These are phyloP conservation scores for Termitomyces sp. DNA, from an alignment of 768 basidiomycete species.

Conservation along the genomic window DNA sequence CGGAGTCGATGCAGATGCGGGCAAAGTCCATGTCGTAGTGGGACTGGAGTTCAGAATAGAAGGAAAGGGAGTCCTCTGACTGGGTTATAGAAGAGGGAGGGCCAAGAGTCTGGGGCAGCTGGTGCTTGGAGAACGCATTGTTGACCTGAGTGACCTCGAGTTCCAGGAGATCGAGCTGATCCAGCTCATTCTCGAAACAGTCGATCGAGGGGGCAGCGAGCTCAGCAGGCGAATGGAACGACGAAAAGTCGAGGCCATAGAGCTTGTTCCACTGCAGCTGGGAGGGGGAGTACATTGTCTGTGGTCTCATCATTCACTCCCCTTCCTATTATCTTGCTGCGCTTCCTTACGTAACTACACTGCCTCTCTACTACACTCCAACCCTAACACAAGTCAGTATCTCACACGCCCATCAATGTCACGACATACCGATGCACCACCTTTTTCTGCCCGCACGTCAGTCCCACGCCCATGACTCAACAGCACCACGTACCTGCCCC, in stretches of 20 bases:
- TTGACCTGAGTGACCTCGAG: slow-evolving; percentile 60
- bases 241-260: slow-evolving; percentile 58
- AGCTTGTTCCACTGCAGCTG: slow-evolving; percentile 1
- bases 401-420: background rate
- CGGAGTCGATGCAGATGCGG: slow-evolving; percentile 45
- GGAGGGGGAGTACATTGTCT: slow-evolving; percentile 12
- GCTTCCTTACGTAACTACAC: background rate
- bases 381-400: slow-evolving; percentile 12
- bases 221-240: slow-evolving; percentile 64
- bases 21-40: slow-evolving; percentile 71
- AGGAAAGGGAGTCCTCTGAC: slow-evolving; percentile 71
- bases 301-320: background rate
- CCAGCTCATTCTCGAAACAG: slow-evolving; percentile 80
- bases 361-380: slow-evolving; percentile 7
- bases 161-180: slow-evolving; percentile 65
- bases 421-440: slow-evolving; percentile 28
- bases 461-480: background rate
- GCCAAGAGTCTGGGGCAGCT: slow-evolving; percentile 54
- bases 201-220: slow-evolving; percentile 76
- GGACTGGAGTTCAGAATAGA: slow-evolving; percentile 55
- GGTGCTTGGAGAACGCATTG: slow-evolving; percentile 57
- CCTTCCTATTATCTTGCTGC: slow-evolving; percentile 2
- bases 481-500: slow-evolving; percentile 42
- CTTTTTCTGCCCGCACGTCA: slow-evolving; percentile 32
- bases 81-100: slow-evolving; percentile 77